Percentiles rank a stretch among this genome's conserved stretches.
phyloP scores from a whole-genome alignment of 2,329 filamentous ascomycete genomes.

The Scedosporium minutisporum region DNA sequence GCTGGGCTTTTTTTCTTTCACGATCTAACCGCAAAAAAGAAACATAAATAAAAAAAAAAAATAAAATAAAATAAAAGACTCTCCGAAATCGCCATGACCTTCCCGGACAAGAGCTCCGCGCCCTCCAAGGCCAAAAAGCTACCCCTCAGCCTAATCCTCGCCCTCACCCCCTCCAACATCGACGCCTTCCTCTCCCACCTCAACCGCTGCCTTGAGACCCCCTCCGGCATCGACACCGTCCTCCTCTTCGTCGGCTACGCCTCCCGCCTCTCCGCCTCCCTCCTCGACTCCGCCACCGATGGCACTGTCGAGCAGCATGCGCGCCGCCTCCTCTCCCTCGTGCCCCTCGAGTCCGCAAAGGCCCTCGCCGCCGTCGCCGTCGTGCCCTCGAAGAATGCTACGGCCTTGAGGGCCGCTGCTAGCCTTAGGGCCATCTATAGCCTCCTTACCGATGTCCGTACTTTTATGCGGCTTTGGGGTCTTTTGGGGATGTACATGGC shows the following conservation, averaged over 20 bases:
- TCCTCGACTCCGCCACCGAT: conserved; percentile 43
- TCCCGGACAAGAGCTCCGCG: not conserved
- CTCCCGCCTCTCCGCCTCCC: conserved; percentile 43
- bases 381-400: conserved; percentile 26
- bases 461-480: conserved; percentile 68
- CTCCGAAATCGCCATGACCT: not conserved
- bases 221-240: conserved; percentile 58
- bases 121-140: not conserved
- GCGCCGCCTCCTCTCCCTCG: conserved; percentile 40
- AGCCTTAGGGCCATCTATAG: conserved; percentile 52
- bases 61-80: not conserved
- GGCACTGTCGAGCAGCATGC: conserved; percentile 46
- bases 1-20: too few relatives aligned
- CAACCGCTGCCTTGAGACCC: conserved; percentile 56
- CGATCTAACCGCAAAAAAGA: not conserved
- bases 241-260: conserved; percentile 62
- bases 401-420: conserved; percentile 35
- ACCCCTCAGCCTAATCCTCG: conserved; percentile 9
- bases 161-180: conserved; percentile 25
- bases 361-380: conserved; percentile 7
- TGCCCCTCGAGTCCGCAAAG: conserved; percentile 28
- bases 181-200: conserved; percentile 48
- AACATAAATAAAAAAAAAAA: not conserved
- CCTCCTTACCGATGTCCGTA: conserved; percentile 61
- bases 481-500: conserved; percentile 65